phyloP scores from a whole-genome alignment of 345 rosid species.

The Gossypium arboreum region DNA sequence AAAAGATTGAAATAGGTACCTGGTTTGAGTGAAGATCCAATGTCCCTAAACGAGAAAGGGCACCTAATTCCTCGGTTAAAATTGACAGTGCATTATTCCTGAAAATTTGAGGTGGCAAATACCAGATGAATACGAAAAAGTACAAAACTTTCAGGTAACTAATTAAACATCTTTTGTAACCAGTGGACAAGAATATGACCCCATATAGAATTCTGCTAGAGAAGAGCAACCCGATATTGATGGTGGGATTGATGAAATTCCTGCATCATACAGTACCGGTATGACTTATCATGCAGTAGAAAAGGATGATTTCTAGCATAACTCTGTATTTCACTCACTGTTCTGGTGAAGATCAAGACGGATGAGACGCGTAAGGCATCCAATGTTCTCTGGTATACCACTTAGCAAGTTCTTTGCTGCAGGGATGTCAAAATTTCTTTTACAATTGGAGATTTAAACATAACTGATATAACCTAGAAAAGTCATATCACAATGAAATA shows the following conservation, averaged over 20 bases:
- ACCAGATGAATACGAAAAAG: constrained; percentile 21
- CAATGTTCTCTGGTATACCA: constrained; percentile 66
- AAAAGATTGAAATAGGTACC: constrained; percentile 36
- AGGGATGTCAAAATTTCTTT: constrained; percentile 11
- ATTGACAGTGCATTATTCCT: constrained; percentile 69
- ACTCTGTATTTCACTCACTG: constrained; percentile 46
- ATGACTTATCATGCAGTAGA: constrained; percentile 9
- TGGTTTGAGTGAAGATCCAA: constrained; percentile 87
- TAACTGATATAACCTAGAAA: constrained; percentile 2
- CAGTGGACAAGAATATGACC: constrained; percentile 49
- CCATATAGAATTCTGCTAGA: constrained; percentile 77
- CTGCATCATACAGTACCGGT: constrained; percentile 31
- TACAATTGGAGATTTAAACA: constrained; percentile 4
- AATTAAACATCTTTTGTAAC: not conserved
- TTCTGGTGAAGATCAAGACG: constrained; percentile 93
- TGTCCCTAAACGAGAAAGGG: constrained; percentile 63
- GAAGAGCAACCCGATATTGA: constrained; percentile 77
- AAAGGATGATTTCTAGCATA: constrained; percentile 7
- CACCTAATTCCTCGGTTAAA: constrained; percentile 69
- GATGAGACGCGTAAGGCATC: constrained; percentile 71
- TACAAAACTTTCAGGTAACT: constrained; percentile 16
- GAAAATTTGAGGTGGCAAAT: constrained; percentile 26
- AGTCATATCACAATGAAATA: constrained; percentile 5
- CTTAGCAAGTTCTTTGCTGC: constrained; percentile 76
- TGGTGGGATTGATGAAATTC: constrained; percentile 56